Evolutionary conservation across 2,329 filamentous ascomycete species (phyloP).

Genomic region (Venturia carpophila): DNA sequence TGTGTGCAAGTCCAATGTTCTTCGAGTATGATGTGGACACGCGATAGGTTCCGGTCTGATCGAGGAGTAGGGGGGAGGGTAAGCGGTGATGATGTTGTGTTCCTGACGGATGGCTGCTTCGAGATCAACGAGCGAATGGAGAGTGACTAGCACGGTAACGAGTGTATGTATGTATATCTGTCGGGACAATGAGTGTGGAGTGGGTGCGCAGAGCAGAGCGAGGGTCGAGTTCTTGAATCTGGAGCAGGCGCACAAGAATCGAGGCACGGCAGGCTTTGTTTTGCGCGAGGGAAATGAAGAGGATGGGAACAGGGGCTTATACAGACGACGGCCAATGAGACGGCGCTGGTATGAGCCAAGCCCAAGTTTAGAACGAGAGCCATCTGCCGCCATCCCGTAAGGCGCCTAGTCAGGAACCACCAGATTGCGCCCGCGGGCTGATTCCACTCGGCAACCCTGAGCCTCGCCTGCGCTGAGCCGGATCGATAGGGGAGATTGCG

Average conservation of each 20-base stretch:
- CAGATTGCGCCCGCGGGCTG: neutral
- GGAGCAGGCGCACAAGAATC: too few species aligned
- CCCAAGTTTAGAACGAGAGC: neutral
- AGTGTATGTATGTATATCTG: neutral
- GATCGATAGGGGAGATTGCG: too few species aligned
- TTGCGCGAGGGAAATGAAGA: neutral
- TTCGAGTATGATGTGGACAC: neutral
- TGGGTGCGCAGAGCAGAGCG: constrained; percentile 1
- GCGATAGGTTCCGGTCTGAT: neutral
- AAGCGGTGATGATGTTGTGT: neutral
- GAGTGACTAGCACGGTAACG: constrained; percentile 1
- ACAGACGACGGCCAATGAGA: neutral
- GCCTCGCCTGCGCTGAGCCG: too few species aligned
- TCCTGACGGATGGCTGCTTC: neutral
- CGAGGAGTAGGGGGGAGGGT: neutral
- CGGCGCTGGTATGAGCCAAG: neutral
- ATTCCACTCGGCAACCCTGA: too few species aligned
- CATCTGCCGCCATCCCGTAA: neutral
- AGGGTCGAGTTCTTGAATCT: constrained; percentile 7
- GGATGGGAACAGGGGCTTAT: neutral
- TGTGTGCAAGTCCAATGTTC: neutral
- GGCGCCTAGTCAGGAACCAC: neutral
- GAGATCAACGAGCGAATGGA: constrained; percentile 10
- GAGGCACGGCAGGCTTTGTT: neutral
- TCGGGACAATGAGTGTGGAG: too few species aligned